Evolutionary conservation across 805 yeast genomes (phyloP).

Genomic region (Brettanomyces nanus): DNA sequence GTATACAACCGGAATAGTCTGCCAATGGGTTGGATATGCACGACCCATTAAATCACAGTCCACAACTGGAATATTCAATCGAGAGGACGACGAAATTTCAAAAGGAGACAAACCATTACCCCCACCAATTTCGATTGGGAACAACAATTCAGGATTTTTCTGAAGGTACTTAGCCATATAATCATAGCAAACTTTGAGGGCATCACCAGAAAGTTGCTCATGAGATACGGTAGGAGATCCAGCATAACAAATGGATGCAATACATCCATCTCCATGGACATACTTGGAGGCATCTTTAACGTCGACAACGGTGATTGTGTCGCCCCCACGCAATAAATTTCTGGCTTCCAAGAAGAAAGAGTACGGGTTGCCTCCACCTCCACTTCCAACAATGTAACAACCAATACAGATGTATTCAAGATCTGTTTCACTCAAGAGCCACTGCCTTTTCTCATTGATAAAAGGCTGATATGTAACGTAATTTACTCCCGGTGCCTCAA

Average conservation of each 20-base stretch:
- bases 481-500: constrained; percentile 20
- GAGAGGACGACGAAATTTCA: constrained; percentile 15
- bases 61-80: constrained; percentile 20
- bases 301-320: constrained; percentile 27
- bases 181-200: constrained; percentile 25
- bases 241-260: constrained; percentile 29
- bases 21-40: constrained; percentile 39
- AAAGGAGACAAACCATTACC: constrained; percentile 32
- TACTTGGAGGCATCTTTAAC: constrained; percentile 23
- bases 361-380: constrained; percentile 46
- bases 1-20: constrained; percentile 28
- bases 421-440: constrained; percentile 34
- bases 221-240: constrained; percentile 42
- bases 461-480: constrained; percentile 27
- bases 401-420: constrained; percentile 36
- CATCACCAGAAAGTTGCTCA: constrained; percentile 35
- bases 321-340: constrained; percentile 28
- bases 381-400: constrained; percentile 39
- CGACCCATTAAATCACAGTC: constrained; percentile 43
- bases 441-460: constrained; percentile 25
- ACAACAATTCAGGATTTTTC: constrained; percentile 25
- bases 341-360: constrained; percentile 28
- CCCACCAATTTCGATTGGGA: constrained; percentile 37
- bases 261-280: constrained; percentile 20
- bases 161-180: constrained; percentile 22